These are phyloP conservation scores for Cercophora samala DNA, from an alignment of 495 filamentous ascomycete species.

Conservation along the genomic window DNA sequence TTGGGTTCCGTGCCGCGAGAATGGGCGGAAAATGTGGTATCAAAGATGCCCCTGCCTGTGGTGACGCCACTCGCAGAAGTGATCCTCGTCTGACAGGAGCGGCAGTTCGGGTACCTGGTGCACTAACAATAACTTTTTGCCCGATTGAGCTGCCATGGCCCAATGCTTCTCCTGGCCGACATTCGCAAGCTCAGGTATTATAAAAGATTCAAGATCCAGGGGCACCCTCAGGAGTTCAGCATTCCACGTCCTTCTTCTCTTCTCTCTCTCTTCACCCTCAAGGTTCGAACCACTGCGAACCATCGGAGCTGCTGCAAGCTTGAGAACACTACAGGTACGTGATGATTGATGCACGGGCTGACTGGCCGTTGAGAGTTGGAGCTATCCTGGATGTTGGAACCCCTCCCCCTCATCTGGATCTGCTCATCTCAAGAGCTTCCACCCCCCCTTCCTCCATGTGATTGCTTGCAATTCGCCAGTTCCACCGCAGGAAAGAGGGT, in stretches of 20 bases:
- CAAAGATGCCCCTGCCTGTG: slow-evolving; percentile 5
- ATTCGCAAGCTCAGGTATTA: slow-evolving; percentile 10
- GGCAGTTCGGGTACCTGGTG: slow-evolving; percentile 24
- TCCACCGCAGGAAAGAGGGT: slow-evolving; percentile 24
- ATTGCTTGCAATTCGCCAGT: slow-evolving; percentile 20
- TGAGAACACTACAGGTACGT: not conserved
- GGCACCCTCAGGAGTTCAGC: slow-evolving; percentile 8
- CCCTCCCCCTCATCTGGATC: slow-evolving; percentile 8
- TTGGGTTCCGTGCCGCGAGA: slow-evolving; percentile 8
- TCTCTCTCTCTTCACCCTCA: not conserved
- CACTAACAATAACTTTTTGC: slow-evolving; percentile 29
- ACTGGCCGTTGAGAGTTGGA: not conserved
- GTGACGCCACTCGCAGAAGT: slow-evolving; percentile 24
- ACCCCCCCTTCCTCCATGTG: slow-evolving; percentile 18
- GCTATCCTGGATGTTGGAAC: slow-evolving; percentile 3
- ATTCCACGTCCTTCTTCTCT: slow-evolving; percentile 7
- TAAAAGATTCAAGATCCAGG: slow-evolving; percentile 28
- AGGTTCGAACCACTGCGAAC: not conserved
- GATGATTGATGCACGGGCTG: too few relatives aligned
- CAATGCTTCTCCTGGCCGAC: slow-evolving; percentile 1
- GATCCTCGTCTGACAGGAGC: slow-evolving; percentile 21
- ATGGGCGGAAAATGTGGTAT: not conserved
- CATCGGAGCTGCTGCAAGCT: not conserved
- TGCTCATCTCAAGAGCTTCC: not conserved
- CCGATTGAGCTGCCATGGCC: slow-evolving; percentile 11